phyloP scores from a whole-genome alignment of 345 rosid species.

The Citrus cavaleriei region DNA sequence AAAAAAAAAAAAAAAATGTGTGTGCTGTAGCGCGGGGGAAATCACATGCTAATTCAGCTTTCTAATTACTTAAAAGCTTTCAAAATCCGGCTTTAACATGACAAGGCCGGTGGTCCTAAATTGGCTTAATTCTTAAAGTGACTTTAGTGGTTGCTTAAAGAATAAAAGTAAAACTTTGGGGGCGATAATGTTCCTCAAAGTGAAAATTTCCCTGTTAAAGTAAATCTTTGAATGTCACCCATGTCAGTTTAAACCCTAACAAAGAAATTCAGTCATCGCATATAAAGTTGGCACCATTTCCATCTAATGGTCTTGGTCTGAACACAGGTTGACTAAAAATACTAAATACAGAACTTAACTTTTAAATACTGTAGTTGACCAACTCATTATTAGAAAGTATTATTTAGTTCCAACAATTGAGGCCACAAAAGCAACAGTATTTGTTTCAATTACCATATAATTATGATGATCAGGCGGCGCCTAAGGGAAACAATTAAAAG shows the following conservation, averaged over 20 bases:
- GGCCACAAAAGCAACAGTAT: background rate
- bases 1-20: too few relatives aligned
- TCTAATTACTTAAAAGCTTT: background rate
- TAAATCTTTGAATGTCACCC: conserved; percentile 11
- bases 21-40: background rate
- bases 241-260: background rate
- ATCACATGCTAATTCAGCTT: background rate
- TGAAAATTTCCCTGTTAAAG: background rate
- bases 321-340: background rate
- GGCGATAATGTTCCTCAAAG: conserved; percentile 20
- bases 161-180: background rate
- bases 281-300: background rate
- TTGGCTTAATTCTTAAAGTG: background rate
- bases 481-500: background rate
- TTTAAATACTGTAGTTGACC: too few relatives aligned
- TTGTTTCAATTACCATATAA: background rate
- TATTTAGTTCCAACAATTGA: background rate
- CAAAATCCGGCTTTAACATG: background rate
- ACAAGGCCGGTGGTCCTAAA: background rate
- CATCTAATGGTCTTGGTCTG: conserved; percentile 8
- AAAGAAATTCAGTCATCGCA: background rate
- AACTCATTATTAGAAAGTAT: background rate
- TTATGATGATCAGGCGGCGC: background rate
- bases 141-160: background rate
- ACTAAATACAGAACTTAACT: background rate